Evolutionary conservation across 306 rosid genomes (phyloP).

Genomic region (Carpinus viminea): DNA sequence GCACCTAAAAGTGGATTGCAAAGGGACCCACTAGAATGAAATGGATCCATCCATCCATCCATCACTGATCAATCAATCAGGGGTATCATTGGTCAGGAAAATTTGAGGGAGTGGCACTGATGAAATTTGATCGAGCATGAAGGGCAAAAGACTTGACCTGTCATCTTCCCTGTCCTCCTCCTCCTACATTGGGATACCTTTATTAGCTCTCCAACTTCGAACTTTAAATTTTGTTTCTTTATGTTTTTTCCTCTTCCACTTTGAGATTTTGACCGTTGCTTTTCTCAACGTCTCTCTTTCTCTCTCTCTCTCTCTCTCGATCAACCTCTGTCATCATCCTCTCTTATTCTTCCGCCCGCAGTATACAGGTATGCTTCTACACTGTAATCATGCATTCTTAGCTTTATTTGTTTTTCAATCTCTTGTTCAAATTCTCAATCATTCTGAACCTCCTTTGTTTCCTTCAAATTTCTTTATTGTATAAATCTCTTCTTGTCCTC

Average conservation of each 20-base stretch:
- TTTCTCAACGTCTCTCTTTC: constrained; percentile 65
- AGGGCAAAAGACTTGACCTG: constrained; percentile 25
- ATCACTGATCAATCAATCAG: too few relatives aligned
- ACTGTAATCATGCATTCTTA: constrained; percentile 6
- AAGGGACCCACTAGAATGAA: too few relatives aligned
- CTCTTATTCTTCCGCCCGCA: constrained; percentile 27
- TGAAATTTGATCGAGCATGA: constrained; percentile 14
- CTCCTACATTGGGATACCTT: constrained; percentile 6
- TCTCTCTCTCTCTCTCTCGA: constrained; percentile 28
- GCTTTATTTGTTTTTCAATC: constrained; percentile 13
- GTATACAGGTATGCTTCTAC: constrained; percentile 42
- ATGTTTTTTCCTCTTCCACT: constrained; percentile 11
- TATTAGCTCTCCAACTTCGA: constrained; percentile 45
- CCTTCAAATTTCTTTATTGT: not conserved
- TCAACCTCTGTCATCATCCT: constrained; percentile 40
- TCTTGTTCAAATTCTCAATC: not conserved
- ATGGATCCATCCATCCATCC: not conserved
- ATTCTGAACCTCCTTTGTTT: not conserved
- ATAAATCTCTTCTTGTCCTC: not conserved
- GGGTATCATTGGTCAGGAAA: not conserved
- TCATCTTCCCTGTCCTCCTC: constrained; percentile 36
- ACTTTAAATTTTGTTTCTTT: constrained; percentile 31
- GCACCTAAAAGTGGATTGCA: too few relatives aligned
- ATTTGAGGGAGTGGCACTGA: constrained; percentile 31
- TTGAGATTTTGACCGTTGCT: constrained; percentile 70